Evolutionary conservation across 768 basidiomycete species (phyloP).

Genomic region (Auriscalpium orientale): DNA sequence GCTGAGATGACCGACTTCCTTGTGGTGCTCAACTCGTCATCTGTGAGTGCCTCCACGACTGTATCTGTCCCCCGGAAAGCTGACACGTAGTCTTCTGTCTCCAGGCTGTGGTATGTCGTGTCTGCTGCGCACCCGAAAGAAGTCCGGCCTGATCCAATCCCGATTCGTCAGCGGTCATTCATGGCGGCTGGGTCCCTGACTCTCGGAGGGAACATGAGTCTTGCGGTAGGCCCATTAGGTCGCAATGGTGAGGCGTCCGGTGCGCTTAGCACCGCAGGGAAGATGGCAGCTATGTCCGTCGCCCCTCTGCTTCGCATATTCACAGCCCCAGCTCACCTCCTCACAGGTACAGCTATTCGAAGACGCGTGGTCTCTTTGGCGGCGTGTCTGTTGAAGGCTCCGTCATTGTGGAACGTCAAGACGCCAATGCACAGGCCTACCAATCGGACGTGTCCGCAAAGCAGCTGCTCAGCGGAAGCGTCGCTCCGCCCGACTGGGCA

Average conservation of each 20-base stretch:
- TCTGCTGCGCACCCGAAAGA: not conserved
- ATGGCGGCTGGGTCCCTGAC: constrained; percentile 93
- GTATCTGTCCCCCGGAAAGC: not conserved
- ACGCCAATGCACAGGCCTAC: constrained; percentile 86
- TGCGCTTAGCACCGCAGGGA: constrained; percentile 75
- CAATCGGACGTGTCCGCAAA: constrained; percentile 63
- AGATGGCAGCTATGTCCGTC: constrained; percentile 83
- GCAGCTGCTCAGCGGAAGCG: constrained; percentile 69
- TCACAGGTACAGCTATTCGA: constrained; percentile 79
- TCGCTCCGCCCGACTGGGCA: constrained; percentile 78
- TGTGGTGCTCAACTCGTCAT: constrained; percentile 76
- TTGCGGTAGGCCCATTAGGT: constrained; percentile 87
- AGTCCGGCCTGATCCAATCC: not conserved
- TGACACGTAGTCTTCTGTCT: not conserved
- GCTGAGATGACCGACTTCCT: constrained; percentile 90
- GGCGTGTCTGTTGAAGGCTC: constrained; percentile 86
- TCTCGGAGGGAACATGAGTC: constrained; percentile 83
- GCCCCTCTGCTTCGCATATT: not conserved
- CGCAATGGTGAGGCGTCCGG: constrained; percentile 92
- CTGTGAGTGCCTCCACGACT: constrained; percentile 37
- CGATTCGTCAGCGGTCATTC: constrained; percentile 57
- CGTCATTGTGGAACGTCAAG: constrained; percentile 88
- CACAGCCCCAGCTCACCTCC: not conserved
- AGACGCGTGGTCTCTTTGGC: constrained; percentile 90
- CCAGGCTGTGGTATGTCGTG: constrained; percentile 57